These are phyloP conservation scores for Penicillium maclennaniae DNA, from an alignment of 495 filamentous ascomycete genomes.

Conservation along the genomic window DNA sequence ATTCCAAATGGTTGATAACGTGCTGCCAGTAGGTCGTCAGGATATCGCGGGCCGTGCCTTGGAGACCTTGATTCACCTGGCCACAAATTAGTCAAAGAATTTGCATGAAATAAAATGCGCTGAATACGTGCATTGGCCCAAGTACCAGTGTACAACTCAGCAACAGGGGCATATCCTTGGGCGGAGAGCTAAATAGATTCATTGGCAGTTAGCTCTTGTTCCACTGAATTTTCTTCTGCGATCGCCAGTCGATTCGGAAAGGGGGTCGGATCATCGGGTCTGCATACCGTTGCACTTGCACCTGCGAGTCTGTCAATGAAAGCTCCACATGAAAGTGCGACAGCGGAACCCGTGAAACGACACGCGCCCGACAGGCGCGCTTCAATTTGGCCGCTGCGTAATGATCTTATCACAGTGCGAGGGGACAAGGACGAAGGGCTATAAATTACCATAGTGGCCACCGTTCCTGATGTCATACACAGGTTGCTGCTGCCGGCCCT, in stretches of 20 bases:
- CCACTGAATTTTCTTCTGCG: neutral
- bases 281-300: constrained; percentile 74
- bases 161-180: constrained; percentile 74
- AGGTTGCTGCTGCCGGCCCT: constrained; percentile 48
- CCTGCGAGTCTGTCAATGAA: constrained; percentile 43
- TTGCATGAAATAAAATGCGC: constrained; percentile 5
- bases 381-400: neutral
- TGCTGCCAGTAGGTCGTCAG: constrained; percentile 99
- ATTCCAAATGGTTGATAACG: constrained; percentile 89
- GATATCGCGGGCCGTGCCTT: constrained; percentile 91
- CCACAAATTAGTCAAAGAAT: constrained; percentile 15
- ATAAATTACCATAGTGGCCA: constrained; percentile 75
- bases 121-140: constrained; percentile 79
- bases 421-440: neutral
- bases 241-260: neutral
- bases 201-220: neutral
- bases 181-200: constrained; percentile 56
- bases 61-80: constrained; percentile 91
- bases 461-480: constrained; percentile 77
- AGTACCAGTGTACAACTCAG: constrained; percentile 85
- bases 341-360: neutral
- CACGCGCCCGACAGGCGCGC: neutral
- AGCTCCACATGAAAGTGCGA: neutral
- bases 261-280: neutral
- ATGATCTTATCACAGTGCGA: neutral